Conservation (phyloP, 768 basidiomycete genomes). For the Auricularia cornea region DNA sequence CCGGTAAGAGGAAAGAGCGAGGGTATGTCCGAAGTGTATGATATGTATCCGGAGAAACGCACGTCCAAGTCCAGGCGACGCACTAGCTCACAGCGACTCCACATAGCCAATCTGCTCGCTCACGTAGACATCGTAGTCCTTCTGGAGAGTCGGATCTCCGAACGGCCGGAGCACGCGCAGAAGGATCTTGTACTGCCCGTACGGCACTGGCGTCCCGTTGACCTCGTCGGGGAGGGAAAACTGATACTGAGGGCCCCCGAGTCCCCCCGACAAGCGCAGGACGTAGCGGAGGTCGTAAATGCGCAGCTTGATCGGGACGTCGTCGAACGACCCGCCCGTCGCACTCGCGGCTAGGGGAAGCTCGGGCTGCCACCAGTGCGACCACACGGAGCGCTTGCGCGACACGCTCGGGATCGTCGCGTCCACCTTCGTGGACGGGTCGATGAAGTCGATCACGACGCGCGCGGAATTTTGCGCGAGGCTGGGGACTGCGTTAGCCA, state of each 20-base stretch:
- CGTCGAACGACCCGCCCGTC: too few relatives aligned
- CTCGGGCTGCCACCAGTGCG: background rate
- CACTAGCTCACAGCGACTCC: too few relatives aligned
- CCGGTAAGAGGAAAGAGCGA: too few relatives aligned
- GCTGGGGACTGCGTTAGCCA: background rate
- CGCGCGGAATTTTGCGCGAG: slow-evolving; percentile 7
- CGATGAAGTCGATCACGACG: slow-evolving; percentile 4
- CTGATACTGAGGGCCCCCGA: too few relatives aligned
- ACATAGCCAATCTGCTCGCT: background rate
- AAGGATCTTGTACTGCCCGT: slow-evolving; percentile 1
- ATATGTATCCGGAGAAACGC: too few relatives aligned
- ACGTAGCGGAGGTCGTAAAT: too few relatives aligned
- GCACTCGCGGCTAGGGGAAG: too few relatives aligned
- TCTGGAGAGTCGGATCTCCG: background rate
- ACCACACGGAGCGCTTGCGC: background rate
- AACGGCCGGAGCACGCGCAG: slow-evolving; percentile 1
- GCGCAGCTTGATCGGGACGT: too few relatives aligned
- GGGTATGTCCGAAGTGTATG: too few relatives aligned
- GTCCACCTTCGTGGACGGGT: background rate
- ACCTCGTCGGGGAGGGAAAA: too few relatives aligned
- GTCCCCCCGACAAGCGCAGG: too few relatives aligned
- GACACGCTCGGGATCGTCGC: background rate
- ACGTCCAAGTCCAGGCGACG: too few relatives aligned
- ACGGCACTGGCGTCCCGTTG: slow-evolving; percentile 1
- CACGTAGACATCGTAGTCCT: background rate